phyloP scores from a whole-genome alignment of 768 basidiomycete genomes.

The Butyriboletus loyo region DNA sequence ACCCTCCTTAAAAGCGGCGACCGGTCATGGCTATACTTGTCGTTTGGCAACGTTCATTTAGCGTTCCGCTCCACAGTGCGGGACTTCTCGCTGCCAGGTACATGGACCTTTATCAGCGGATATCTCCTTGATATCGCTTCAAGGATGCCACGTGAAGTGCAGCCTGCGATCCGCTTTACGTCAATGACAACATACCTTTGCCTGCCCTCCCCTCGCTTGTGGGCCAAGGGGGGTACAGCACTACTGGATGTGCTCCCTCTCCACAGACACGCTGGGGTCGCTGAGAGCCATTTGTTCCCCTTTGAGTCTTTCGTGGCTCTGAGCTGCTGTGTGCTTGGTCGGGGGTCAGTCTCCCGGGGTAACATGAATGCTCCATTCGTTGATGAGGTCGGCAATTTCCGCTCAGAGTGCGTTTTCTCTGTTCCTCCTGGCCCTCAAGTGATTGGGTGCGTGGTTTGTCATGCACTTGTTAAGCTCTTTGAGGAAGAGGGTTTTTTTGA shows the following conservation, averaged over 20 bases:
- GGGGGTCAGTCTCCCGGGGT: constrained; percentile 6
- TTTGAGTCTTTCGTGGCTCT: constrained; percentile 15
- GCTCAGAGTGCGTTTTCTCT: constrained; percentile 5
- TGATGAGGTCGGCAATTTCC: constrained; percentile 28
- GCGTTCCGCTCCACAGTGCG: background rate
- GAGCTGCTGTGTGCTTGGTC: constrained; percentile 4
- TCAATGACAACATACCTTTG: constrained; percentile 27
- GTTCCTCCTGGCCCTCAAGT: constrained; percentile 6
- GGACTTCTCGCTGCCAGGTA: background rate
- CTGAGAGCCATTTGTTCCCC: constrained; percentile 12
- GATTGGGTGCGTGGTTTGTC: constrained; percentile 16
- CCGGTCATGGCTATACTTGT: background rate
- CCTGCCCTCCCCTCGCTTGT: constrained; percentile 32
- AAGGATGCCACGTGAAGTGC: constrained; percentile 16
- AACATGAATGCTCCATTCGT: constrained; percentile 18
- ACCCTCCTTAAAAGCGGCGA: constrained; percentile 1
- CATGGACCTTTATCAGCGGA: constrained; percentile 29
- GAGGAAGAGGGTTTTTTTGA: constrained; percentile 28
- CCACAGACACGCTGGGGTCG: constrained; percentile 28
- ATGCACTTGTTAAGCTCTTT: constrained; percentile 29
- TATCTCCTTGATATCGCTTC: constrained; percentile 25
- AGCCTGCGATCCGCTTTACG: constrained; percentile 26
- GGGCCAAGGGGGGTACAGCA: constrained; percentile 24
- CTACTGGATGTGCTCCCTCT: constrained; percentile 16
- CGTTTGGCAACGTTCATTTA: background rate